Evolutionary conservation across 2,329 filamentous ascomycete genomes (phyloP), one percentile per base, ranked within the genome.

Genomic region (Diaporthe citrichinensis): DNA sequence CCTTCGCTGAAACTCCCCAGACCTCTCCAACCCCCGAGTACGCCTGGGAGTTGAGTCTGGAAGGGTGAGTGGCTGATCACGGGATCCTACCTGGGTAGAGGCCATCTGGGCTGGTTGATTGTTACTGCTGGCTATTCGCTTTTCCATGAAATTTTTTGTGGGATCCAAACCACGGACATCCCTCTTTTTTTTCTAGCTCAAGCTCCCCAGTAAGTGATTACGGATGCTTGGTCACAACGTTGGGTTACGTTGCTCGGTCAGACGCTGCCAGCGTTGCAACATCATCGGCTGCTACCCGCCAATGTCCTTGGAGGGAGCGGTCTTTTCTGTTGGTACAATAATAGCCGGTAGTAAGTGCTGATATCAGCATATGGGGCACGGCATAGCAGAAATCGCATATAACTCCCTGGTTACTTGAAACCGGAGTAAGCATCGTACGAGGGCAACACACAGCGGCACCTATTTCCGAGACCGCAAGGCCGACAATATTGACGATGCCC

Each of bases 281-380:
- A 55, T 39, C 49, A 39, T 69, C 65, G 65, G 65, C 65, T 69
- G 65, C 65, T 69, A 69, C 65, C 65, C 34, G 31, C 65, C 65
- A 69, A 55, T 55, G 34, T 31, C 15, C 49, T 55, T 55, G 65
- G 25, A 69, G 28, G 34, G 28, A 23, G 31, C 41, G 15, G n/a
- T 55, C 2, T 23, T 53, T 34, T 41, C 55, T n/a, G 31, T 23
- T 55, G 34, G 20, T 20, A 46, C 14, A 39, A 53, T 39, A 69
- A 28, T 55, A 53, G 65, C 31, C 65, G 46, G 62, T 6, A 39
- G 8, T 53, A 41, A 28, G 34, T 55, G 65, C 34, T 55, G 62
- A 67, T 68, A 53, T 68, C 46, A 53, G 46, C 17, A 41, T 69
- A 69, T 17, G 65, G 34, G 31, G 34, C 49, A 20, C 46, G 49